phyloP scores from a whole-genome alignment of 345 rosid genomes.

The Viola odorata region DNA sequence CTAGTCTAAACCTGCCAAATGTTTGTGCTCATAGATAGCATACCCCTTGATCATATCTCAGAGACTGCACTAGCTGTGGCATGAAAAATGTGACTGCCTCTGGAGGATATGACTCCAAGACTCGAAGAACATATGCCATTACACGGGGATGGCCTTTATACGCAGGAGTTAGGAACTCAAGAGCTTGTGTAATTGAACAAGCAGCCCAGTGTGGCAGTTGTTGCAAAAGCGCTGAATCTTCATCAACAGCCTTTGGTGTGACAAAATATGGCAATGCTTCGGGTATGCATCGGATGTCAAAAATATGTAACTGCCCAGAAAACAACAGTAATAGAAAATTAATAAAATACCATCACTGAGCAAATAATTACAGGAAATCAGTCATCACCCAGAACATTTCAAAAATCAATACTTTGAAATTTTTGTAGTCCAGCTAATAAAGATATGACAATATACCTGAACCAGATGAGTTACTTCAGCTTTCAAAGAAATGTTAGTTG shows the following conservation, averaged over 20 bases:
- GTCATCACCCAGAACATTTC: background rate
- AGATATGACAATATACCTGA: slow-evolving; percentile 49
- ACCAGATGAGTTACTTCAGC: slow-evolving; percentile 84
- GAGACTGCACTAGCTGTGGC: slow-evolving; percentile 97
- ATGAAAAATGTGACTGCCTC: slow-evolving; percentile 92
- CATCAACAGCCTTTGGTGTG: slow-evolving; percentile 90
- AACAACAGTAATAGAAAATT: slow-evolving; percentile 1
- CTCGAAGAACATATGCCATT: slow-evolving; percentile 98
- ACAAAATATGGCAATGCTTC: slow-evolving; percentile 98
- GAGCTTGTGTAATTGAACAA: slow-evolving; percentile 95
- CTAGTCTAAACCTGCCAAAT: background rate
- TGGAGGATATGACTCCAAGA: slow-evolving; percentile 97
- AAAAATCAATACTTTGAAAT: background rate
- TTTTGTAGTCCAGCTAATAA: background rate
- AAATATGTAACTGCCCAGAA: slow-evolving; percentile 62
- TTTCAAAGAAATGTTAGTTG: slow-evolving; percentile 60
- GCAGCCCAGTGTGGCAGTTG: slow-evolving; percentile 99
- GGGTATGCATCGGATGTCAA: slow-evolving; percentile 74
- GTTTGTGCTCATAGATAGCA: slow-evolving; percentile 20
- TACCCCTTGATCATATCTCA: slow-evolving; percentile 89
- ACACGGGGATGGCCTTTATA: slow-evolving; percentile 98
- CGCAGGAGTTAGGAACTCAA: slow-evolving; percentile 88
- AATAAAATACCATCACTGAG: background rate
- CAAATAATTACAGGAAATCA: background rate
- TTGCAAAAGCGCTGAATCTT: slow-evolving; percentile 86